Base-by-base conservation (phyloP, 2,329 filamentous ascomycete genomes). In the Pseudohalonectria lignicola region DNA sequence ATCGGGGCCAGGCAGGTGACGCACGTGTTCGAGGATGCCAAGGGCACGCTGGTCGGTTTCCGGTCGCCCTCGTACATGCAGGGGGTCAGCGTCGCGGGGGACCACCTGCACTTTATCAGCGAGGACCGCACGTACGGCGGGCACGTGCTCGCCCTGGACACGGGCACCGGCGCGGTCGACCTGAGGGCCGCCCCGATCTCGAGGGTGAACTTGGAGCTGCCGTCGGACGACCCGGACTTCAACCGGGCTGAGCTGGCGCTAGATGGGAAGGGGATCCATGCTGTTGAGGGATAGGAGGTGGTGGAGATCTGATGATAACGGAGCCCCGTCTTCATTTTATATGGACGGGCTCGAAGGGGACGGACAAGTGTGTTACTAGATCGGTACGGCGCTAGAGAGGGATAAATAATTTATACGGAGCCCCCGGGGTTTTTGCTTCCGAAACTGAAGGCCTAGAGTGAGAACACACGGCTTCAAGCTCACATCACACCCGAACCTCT, bases 81-180 rank as follows among this genome's bases (percentile, higher is more conserved):
- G 46, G 53, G 54, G 8, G 46, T 60, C 19, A 57, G 55, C 41
- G 55, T 59, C 1, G 50, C 53, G 1, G 56, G 56, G 3, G 49
- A 55, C 17, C 56, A 59, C 23, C 28, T 60, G 32, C 57, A 60
- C 34, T 59, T 59, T 34, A 56, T 60, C 43, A 50, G 40, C 16
- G 49, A 52, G 30, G 54, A 59, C 39, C 43, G 50, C 28, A 44
- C 45, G 19, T 42, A 39, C 4, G 56, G 54, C 2, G 57, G 57
- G 0, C 57, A 60, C 26, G 45, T 60, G 28, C 42, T 59, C 33
- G 51, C 39, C 4, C 38, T 59, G 4, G 49, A 52, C 19, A 53
- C 53, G 11, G 36, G 11, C 3, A 53, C 52, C 2, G 54, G 50
- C 13, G 50, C 55, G 31, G 51, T 59, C 17, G 48, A 51, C 2